phyloP scores from a whole-genome alignment of 2,329 filamentous ascomycete genomes.

The Ilyonectria mors-panacis region DNA sequence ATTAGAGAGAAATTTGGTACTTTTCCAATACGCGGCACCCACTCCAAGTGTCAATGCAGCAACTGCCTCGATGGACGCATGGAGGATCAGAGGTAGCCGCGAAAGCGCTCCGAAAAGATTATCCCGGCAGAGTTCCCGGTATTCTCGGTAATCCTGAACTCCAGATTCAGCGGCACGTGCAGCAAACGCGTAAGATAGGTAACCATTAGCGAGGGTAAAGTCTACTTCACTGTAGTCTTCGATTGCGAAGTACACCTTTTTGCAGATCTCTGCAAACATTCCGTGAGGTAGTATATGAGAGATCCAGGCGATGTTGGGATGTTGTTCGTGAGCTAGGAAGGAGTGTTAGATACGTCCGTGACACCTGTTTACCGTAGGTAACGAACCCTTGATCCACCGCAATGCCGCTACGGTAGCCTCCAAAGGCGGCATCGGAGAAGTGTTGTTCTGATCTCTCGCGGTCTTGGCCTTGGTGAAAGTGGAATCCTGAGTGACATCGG shows the following conservation, averaged over 20 bases:
- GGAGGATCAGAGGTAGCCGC: conserved; percentile 50
- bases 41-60: conserved; percentile 55
- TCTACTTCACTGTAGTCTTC: conserved; percentile 52
- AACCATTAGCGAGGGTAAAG: conserved; percentile 55
- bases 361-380: fast-evolving
- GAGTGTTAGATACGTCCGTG: background rate
- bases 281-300: conserved; percentile 52
- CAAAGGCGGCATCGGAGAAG: conserved; percentile 45
- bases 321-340: conserved; percentile 43
- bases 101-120: conserved; percentile 48
- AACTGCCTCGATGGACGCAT: conserved; percentile 51
- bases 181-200: conserved; percentile 53
- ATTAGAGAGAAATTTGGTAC: background rate
- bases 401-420: conserved; percentile 48
- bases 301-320: conserved; percentile 50
- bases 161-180: conserved; percentile 50
- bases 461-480: too few species aligned
- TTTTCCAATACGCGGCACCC: background rate
- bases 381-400: conserved; percentile 52
- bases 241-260: conserved; percentile 55
- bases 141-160: conserved; percentile 38
- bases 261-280: conserved; percentile 50
- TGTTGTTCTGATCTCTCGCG: background rate
- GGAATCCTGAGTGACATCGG: background rate
- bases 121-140: conserved; percentile 44